A percentile compares a stretch with the other conserved stretches of the same genome.
phyloP scores from a whole-genome alignment of 2,329 filamentous ascomycete genomes.

The Xylariales sp. region DNA sequence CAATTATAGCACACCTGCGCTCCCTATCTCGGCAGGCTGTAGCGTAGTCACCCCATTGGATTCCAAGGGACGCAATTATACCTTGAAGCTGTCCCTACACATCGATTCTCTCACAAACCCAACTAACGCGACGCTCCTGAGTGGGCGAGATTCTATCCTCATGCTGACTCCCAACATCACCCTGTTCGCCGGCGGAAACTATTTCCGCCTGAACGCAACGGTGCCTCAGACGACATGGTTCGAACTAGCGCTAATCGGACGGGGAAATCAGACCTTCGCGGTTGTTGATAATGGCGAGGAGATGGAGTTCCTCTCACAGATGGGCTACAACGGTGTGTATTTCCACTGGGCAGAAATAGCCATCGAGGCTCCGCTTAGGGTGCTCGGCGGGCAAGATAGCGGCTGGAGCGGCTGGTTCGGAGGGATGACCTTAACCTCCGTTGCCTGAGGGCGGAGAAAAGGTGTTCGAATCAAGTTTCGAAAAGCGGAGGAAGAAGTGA shows the following conservation, averaged over 20 bases:
- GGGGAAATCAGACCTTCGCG: constrained; percentile 29
- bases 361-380: constrained; percentile 38
- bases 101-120: constrained; percentile 25
- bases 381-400: constrained; percentile 28
- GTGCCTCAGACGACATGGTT: constrained; percentile 26
- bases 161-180: constrained; percentile 33
- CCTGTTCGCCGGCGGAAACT: constrained; percentile 29
- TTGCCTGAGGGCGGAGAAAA: neutral
- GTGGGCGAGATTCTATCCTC: constrained; percentile 39
- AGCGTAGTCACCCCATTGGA: constrained; percentile 39
- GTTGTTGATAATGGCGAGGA: constrained; percentile 15
- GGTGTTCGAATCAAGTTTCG: too few relatives aligned
- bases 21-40: constrained; percentile 33
- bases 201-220: constrained; percentile 30
- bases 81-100: constrained; percentile 39
- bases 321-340: constrained; percentile 36
- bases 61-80: constrained; percentile 55
- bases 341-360: constrained; percentile 39
- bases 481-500: too few relatives aligned
- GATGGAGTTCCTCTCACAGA: constrained; percentile 36
- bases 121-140: constrained; percentile 35
- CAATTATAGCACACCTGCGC: constrained; percentile 12
- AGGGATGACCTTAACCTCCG: constrained; percentile 2
- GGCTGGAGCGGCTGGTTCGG: constrained; percentile 21
- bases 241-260: constrained; percentile 24